Evolutionary conservation across 2,329 filamentous ascomycete genomes (phyloP), one percentile per base, ranked within the genome.

Genomic region (Pyrenophora graminea): DNA sequence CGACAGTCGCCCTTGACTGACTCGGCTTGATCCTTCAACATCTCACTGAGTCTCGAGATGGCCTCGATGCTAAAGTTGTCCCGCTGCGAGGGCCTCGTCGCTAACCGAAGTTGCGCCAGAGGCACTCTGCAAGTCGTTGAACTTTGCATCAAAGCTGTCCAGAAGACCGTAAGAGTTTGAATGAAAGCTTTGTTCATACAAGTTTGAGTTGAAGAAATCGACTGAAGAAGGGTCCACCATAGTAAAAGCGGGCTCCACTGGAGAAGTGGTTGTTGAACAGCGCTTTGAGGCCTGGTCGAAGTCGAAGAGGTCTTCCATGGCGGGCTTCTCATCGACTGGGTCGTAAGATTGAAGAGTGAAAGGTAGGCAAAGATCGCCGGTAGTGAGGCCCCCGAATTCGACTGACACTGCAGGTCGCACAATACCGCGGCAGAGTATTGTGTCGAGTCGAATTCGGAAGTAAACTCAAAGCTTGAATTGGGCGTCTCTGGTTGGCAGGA

Each of bases 341-440:
- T 58, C 67, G 63, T 66, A 58, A 70, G 63, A 44, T 66, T 63
- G 63, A 70, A 72, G 50, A 70, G 64, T 46, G 64, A 63, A 66
- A 72, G 67, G 56, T 68, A 72, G 61, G 64, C 63, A 62, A 66
- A 63, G 45, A 64, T 71, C 63, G 68, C 59, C 59, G 63, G 61
- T 45, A 64, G 62, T 54, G 61, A 63, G 59, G 62, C 53, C 58
- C 53, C 56, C 61, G 69, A 70, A 62, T 79, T 84, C 88, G 89
- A 93, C 87, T 85, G 94, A 97, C 94, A 99, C 94, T 89, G 94
- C 94, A 96, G 94, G 94, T 96, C 94, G 78, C 88, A 97, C 94
- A 97, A 97, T 93, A 97, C 88, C 92, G 84, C 94, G 83, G 94
- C 94, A 97, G 94, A 92, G 96, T 95, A 92, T 97, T 97, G 94